Evolutionary conservation across 257 asterid genomes (phyloP).

Genomic region (Craterostigma plantagineum): DNA sequence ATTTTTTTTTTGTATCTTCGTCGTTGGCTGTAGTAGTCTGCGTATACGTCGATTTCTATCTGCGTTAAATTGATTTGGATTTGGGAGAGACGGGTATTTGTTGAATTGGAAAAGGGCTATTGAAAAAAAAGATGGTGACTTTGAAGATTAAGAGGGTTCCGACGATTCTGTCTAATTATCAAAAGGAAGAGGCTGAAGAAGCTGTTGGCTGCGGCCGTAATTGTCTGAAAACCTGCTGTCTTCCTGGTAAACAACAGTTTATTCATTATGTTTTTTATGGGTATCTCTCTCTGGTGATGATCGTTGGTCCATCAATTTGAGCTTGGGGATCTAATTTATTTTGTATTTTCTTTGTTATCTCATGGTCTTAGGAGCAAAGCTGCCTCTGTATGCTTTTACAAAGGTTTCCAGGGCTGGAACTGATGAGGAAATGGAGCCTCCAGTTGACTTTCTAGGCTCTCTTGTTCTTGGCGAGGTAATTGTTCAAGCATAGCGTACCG

Average conservation of each 20-base stretch:
- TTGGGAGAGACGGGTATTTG: neutral
- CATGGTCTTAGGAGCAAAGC: constrained; percentile 64
- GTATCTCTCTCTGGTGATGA: neutral
- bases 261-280: neutral
- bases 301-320: neutral
- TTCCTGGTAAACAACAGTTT: constrained; percentile 23
- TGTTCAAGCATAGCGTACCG: neutral
- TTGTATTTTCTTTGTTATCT: constrained; percentile 2
- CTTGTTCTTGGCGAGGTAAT: constrained; percentile 61
- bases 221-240: constrained; percentile 56
- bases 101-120: neutral
- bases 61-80: constrained; percentile 4
- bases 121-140: constrained; percentile 18
- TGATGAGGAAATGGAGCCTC: constrained; percentile 22
- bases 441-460: constrained; percentile 45
- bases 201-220: constrained; percentile 60
- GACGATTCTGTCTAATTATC: constrained; percentile 62
- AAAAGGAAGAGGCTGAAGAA: constrained; percentile 54
- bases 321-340: neutral
- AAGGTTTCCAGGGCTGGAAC: constrained; percentile 14
- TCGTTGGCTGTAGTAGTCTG: neutral
- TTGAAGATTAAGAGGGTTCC: constrained; percentile 60
- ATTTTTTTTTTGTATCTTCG: neutral
- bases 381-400: constrained; percentile 52
- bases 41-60: neutral